Base-by-base conservation (phyloP, 2,329 filamentous ascomycete species). In the Clonostachys chloroleuca region DNA sequence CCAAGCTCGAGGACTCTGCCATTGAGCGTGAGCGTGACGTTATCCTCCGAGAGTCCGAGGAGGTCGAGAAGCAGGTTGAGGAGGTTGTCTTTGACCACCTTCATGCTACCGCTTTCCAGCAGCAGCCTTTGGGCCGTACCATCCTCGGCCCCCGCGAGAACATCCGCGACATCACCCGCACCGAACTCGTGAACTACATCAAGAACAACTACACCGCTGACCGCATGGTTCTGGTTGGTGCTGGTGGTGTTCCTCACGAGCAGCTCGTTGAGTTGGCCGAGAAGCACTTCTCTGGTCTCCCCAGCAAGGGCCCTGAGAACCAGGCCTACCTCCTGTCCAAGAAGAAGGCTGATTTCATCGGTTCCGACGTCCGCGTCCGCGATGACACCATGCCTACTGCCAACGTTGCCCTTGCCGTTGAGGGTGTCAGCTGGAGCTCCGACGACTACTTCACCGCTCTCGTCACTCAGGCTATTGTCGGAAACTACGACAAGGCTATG, bases 171-270 rank as follows among this genome's bases (percentile, higher is more conserved):
- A 99, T 99, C 74, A 86, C 87, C 72, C 87, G 91, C 63, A 83
- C 89, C 62, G 92, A 99, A 73, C 81, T 99, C 59, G 77, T 80
- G 70, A 88, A 88, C 78, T 99, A 99, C 78, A 97, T 99, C 82
- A 96, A 95, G 82, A 94, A 83, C 76, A 99, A 99, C 84, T 99
- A 99, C 82, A 96, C 92, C 49, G 92, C 94, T 56, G 94, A 99
- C 77, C 92, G 95, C 71, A 99, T 99, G 92, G 92, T 99, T 56
- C 87, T 99, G 43, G 94, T 96, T 59, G 92, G 92, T 67, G 86
- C 94, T 56, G 94, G 94, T 71, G 94, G 94, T 61, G 80, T 99
- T 55, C 90, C 92, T 56, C 94, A 99, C 74, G 81, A 92, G 67
- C 81, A 96, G 76, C 86, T 99, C 52, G 94, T 99, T 62, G 86